phyloP scores from a whole-genome alignment of 768 basidiomycete species.

The Saitozyma sp. region DNA sequence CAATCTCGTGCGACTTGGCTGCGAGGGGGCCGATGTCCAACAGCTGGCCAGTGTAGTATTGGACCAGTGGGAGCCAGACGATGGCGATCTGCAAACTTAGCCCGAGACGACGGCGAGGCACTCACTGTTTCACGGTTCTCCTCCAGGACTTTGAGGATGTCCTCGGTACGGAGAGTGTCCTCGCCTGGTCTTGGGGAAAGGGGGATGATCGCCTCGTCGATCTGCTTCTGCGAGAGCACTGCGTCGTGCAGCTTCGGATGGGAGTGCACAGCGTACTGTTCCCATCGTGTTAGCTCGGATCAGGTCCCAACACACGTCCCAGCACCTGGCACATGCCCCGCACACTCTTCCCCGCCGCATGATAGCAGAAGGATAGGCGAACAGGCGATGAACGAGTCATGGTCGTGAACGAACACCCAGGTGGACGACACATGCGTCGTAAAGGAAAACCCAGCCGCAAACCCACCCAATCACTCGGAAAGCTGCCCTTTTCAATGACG shows the following conservation, averaged over 20 bases:
- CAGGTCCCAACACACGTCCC: too few relatives aligned
- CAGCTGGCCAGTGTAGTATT: conserved; percentile 95
- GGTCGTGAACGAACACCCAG: background rate
- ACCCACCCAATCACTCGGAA: conserved; percentile 91
- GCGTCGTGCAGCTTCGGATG: conserved; percentile 79
- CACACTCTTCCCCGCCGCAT: too few relatives aligned
- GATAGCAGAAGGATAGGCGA: background rate
- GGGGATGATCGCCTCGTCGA: conserved; percentile 69
- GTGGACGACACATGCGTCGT: background rate
- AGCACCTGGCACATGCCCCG: too few relatives aligned
- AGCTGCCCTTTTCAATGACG: conserved; percentile 87
- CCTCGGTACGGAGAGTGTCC: conserved; percentile 78
- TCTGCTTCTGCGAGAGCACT: conserved; percentile 56
- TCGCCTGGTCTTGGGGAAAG: conserved; percentile 79
- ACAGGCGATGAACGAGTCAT: background rate
- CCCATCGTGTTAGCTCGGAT: background rate
- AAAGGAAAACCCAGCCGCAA: background rate
- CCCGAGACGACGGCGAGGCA: background rate
- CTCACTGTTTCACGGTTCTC: conserved; percentile 54
- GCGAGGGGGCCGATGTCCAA: conserved; percentile 88
- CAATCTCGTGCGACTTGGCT: conserved; percentile 77
- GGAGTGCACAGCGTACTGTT: conserved; percentile 93
- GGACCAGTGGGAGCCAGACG: conserved; percentile 88
- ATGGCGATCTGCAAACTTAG: conserved; percentile 67
- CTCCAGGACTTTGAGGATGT: conserved; percentile 75